A percentile compares a stretch with the other conserved stretches of the same genome.
Evolutionary conservation across 257 asterid genomes (phyloP).

Genomic region (Ocimum tenuiflorum): DNA sequence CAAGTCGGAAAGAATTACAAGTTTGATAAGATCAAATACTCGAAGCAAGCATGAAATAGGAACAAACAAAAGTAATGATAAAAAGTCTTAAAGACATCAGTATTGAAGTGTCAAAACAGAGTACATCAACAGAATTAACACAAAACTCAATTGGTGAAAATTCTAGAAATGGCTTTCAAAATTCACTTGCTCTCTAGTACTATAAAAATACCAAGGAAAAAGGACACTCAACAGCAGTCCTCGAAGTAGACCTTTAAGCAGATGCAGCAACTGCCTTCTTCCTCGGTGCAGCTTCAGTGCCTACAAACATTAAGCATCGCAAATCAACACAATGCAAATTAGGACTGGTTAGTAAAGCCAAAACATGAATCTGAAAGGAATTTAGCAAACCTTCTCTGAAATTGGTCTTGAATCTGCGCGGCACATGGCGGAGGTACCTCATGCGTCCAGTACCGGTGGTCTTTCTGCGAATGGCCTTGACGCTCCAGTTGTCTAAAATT

Average conservation of each 20-base stretch:
- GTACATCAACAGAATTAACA: no score
- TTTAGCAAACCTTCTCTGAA: slow-evolving; percentile 56
- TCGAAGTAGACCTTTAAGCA: slow-evolving; percentile 29
- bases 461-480: slow-evolving; percentile 66
- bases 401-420: slow-evolving; percentile 69
- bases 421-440: slow-evolving; percentile 67
- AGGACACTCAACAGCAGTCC: slow-evolving; percentile 1
- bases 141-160: no score
- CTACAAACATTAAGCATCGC: slow-evolving; percentile 12
- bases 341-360: no score
- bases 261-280: slow-evolving; percentile 56
- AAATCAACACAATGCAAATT: no score
- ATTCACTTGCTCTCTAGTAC: not conserved
- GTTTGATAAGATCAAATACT: no score
- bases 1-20: no score
- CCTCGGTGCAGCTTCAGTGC: slow-evolving; percentile 76
- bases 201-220: no score
- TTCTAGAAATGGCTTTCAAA: no score
- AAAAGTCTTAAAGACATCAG: no score
- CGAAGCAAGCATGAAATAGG: no score
- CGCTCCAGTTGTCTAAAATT: slow-evolving; percentile 61
- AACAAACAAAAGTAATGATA: no score
- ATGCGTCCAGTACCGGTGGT: slow-evolving; percentile 69
- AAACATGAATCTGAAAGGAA: not conserved
- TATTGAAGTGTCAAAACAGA: no score